Percentiles rank a stretch among this genome's conserved stretches.
These are phyloP conservation scores for Penicillium frequentans DNA, from an alignment of 2,329 filamentous ascomycete genomes.

Conservation along the genomic window DNA sequence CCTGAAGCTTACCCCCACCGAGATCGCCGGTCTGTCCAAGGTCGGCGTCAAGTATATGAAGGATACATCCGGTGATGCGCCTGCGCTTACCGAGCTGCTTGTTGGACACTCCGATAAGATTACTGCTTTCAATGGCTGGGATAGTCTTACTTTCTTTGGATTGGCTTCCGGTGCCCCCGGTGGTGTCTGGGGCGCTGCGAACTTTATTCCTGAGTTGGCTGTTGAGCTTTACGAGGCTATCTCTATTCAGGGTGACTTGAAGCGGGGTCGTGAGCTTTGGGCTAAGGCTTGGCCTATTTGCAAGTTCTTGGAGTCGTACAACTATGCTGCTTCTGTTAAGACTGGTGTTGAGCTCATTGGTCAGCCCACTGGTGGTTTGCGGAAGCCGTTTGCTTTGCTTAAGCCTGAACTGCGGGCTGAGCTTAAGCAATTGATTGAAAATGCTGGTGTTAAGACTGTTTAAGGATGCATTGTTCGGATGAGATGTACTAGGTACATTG, in stretches of 20 bases:
- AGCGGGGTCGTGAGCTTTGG: slow-evolving; percentile 49
- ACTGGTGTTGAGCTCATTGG: slow-evolving; percentile 52
- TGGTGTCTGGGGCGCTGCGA: slow-evolving; percentile 53
- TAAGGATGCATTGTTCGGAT: background rate
- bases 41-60: slow-evolving; percentile 54
- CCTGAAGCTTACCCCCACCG: slow-evolving; percentile 40
- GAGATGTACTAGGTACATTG: background rate
- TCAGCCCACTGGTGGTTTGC: slow-evolving; percentile 47
- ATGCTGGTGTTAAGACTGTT: slow-evolving; percentile 41
- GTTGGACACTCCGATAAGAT: slow-evolving; percentile 45
- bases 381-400: slow-evolving; percentile 51
- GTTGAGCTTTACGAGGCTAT: slow-evolving; percentile 51
- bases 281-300: slow-evolving; percentile 52
- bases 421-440: slow-evolving; percentile 38
- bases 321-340: slow-evolving; percentile 51
- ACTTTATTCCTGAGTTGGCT: slow-evolving; percentile 52
- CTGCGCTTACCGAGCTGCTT: slow-evolving; percentile 51
- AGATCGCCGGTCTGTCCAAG: slow-evolving; percentile 47
- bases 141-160: slow-evolving; percentile 56
- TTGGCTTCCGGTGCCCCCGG: slow-evolving; percentile 52
- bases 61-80: slow-evolving; percentile 54
- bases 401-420: slow-evolving; percentile 33
- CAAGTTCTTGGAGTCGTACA: slow-evolving; percentile 51
- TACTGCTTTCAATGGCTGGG: slow-evolving; percentile 56
- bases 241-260: slow-evolving; percentile 45